These are phyloP conservation scores for Plantago major DNA, from an alignment of 257 asterid genomes.

Conservation along the genomic window DNA sequence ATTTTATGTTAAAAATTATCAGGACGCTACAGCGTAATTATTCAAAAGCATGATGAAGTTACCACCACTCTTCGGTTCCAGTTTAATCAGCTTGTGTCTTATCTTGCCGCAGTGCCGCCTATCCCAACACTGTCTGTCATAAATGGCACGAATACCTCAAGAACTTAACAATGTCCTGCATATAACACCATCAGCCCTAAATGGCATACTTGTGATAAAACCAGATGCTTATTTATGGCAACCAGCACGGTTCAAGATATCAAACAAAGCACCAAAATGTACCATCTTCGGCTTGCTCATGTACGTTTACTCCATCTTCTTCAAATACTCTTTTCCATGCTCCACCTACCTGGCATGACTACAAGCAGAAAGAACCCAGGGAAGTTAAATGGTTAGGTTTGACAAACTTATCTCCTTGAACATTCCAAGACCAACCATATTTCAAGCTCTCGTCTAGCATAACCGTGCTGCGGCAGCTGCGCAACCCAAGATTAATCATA, in stretches of 20 bases:
- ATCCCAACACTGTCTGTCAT: constrained; percentile 54
- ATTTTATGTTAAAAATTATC: too few species aligned
- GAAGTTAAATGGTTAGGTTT: constrained; percentile 64
- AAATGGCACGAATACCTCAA: constrained; percentile 58
- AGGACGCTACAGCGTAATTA: constrained; percentile 48
- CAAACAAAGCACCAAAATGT: constrained; percentile 78
- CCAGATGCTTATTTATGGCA: constrained; percentile 52
- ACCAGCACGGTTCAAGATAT: constrained; percentile 67
- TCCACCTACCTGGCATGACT: constrained; percentile 68
- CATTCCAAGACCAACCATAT: too few species aligned
- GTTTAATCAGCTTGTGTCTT: constrained; percentile 30
- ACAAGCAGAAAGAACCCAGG: constrained; percentile 72
- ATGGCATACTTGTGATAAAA: constrained; percentile 50
- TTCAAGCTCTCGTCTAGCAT: constrained; percentile 43
- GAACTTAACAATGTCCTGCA: constrained; percentile 86
- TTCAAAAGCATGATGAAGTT: constrained; percentile 72
- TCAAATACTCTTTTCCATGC: constrained; percentile 43
- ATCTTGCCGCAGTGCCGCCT: constrained; percentile 35
- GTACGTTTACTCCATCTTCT: constrained; percentile 48
- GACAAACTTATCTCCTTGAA: constrained; percentile 44
- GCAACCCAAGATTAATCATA: constrained; percentile 74
- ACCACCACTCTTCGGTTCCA: constrained; percentile 75
- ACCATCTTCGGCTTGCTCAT: constrained; percentile 54
- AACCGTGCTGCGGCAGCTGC: constrained; percentile 76
- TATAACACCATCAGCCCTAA: constrained; percentile 51